Evolutionary conservation across 345 rosid species (phyloP), one percentile per base, ranked within the genome.

Genomic region (Mercurialis annua): DNA sequence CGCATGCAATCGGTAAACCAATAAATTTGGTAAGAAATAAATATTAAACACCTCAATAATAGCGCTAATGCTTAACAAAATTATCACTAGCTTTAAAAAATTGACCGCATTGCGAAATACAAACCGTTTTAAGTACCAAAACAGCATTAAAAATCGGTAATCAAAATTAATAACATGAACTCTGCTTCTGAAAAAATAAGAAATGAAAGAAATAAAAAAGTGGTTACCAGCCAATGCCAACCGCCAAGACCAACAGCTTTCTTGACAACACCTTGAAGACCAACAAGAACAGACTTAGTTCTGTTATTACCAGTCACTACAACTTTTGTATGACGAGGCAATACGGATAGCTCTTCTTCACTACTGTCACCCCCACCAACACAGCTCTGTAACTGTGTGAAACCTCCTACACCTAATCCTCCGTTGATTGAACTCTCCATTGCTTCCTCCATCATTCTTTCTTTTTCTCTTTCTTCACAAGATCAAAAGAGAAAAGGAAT

Each of bases 191-290:
- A 23, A n/a, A 60, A 59, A 44, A 21, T 36, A 54, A n/a, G n/a
- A n/a, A n/a, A n/a, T n/a, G n/a, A 29, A 70, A 26, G 0, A 15
- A 51, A 1, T 23, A 16, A 73, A 14, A 57, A 52, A 6, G 73
- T n/a, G n/a, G 29, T 78, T 66, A 92, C 98, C 88, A 92, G 97
- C 98, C 98, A 92, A 83, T 92, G 97, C 97, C 98, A 92, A 11
- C 98, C 98, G 46, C 98, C 98, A 59, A 86, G 91, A 3, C 98
- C 96, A 64, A 92, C 96, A 29, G 98, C 98, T 77, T 92, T 92
- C 80, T 92, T 90, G 55, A 92, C 98, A 1, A 92, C 98, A 10
- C 98, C 98, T 63, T 80, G 85, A 59, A 92, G 98, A 68, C 98
- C 98, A 1, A 92, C 97, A 55, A 92, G 97, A 36, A 92, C 97